A percentile compares a stretch with the other conserved stretches of the same genome.
phyloP scores from a whole-genome alignment of 768 basidiomycete genomes.

The Rhodotorula diobovata region DNA sequence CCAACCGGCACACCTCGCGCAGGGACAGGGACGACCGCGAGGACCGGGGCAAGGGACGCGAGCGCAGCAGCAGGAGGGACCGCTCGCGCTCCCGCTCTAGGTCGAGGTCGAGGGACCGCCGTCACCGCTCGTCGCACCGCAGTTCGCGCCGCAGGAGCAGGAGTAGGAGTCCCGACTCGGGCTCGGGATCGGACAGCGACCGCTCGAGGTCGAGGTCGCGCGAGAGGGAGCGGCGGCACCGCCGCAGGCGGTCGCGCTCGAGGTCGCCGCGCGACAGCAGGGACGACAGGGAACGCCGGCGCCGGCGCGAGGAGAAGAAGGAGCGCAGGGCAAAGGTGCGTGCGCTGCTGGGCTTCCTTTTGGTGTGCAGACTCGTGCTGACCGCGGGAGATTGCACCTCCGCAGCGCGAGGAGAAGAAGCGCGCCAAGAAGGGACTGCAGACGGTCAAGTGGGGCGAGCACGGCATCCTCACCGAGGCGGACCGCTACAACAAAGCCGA shows the following conservation, averaged over 20 bases:
- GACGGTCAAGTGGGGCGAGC: conserved; percentile 32
- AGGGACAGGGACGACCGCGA: background rate
- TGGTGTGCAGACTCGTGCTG: too few relatives aligned
- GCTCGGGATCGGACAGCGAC: background rate
- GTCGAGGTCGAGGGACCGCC: background rate
- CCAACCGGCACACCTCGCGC: background rate
- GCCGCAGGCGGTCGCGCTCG: background rate
- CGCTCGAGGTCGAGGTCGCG: conserved; percentile 14
- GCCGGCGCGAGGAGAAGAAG: conserved; percentile 37
- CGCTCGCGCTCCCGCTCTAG: too few relatives aligned
- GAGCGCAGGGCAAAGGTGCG: conserved; percentile 31
- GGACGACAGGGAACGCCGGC: conserved; percentile 21
- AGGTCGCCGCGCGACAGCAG: background rate
- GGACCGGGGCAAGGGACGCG: background rate
- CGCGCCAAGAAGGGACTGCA: conserved; percentile 24
- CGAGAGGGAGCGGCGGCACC: conserved; percentile 12
- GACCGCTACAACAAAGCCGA: conserved; percentile 38
- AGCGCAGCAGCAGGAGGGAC: background rate
- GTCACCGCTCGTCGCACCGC: conserved; percentile 14
- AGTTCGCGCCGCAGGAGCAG: conserved; percentile 4
- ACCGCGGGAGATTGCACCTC: too few relatives aligned
- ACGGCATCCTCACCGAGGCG: conserved; percentile 34
- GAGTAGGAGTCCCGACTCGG: too few relatives aligned
- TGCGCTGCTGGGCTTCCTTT: background rate
- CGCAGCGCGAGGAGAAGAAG: conserved; percentile 22